Base-by-base conservation (phyloP, 1,284 basidiomycete genomes). In the Fomitopsis schrenkii region DNA sequence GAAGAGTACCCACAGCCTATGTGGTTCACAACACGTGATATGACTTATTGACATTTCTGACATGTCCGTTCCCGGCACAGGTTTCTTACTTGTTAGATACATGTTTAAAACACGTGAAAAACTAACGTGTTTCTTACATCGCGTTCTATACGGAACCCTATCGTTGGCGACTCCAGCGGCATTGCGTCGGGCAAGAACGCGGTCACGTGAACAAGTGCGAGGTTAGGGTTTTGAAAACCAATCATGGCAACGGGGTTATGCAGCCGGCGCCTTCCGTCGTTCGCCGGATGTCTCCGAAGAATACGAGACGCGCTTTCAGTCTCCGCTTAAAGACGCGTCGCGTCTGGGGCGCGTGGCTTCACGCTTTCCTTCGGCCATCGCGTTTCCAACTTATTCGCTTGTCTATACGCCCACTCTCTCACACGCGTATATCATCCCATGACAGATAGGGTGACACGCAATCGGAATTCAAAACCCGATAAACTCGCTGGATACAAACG, bases 241-340 rank as follows among this genome's bases (percentile, higher is more conserved):
- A 59, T 30, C 45, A 26, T 30, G 55, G 42, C 40, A 45, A 33
- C 8, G 7, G 14, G 2, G 36, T 56, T 41, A 42, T 41, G 19
- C 55, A 56, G 26, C 38, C 36, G 53, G 38, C n/a, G n/a, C 6
- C 17, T 9, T 30, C 35, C 28, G 45, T 17, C 35, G 35, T 19
- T 17, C 35, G 7, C 15, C 19, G 28, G 44, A 36, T 15, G 35
- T 36, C 28, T 14, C 52, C 26, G 36, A 42, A 19, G 36, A 50
- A 17, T 22, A 50, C 36, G 19, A 57, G 28, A 62, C 81, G 79
- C 70, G 77, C 78, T 67, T 79, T 80, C 64, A 78, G 83, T 76
- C 77, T 75, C 63, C 62, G 75, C 62, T 57, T 42, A n/a, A 68
- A 71, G 70, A 69, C 70, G 72, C 66, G 71, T 71, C 70, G 60